A percentile compares a stretch with the other conserved stretches of the same genome.
Conservation (phyloP, 495 filamentous ascomycete species). For the Penicillium paxilli region DNA sequence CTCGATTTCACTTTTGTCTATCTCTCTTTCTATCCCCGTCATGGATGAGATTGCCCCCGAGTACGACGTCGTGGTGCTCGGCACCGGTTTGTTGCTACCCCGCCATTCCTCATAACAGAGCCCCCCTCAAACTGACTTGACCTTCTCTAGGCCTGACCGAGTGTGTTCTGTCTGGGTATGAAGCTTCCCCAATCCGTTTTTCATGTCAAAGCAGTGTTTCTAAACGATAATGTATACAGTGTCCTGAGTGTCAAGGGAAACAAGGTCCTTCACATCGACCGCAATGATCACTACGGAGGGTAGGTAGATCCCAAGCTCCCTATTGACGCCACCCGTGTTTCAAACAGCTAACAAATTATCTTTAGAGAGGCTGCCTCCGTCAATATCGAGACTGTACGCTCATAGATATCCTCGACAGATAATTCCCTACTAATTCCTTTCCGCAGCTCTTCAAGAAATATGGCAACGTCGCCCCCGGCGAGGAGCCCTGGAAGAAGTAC, state of each 20-base stretch:
- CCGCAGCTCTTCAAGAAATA: conserved; percentile 90
- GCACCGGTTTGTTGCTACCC: conserved; percentile 74
- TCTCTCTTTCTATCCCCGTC: conserved; percentile 24
- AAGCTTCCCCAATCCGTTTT: background rate
- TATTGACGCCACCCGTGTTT: conserved; percentile 9
- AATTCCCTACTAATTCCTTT: conserved; percentile 13
- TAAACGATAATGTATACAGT: conserved; percentile 41
- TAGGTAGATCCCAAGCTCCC: conserved; percentile 47
- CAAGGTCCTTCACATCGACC: conserved; percentile 98
- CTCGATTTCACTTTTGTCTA: conserved; percentile 7
- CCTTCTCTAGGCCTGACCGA: conserved; percentile 79
- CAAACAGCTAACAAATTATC: conserved; percentile 22
- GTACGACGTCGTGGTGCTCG: conserved; percentile 98
- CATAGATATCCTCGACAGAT: background rate
- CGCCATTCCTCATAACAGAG: conserved; percentile 29
- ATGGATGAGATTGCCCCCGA: conserved; percentile 97
- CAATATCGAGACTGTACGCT: conserved; percentile 83
- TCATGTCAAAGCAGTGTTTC: background rate
- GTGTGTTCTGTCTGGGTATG: conserved; percentile 95
- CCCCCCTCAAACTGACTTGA: conserved; percentile 30
- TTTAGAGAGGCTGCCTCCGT: conserved; percentile 86
- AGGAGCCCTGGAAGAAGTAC: conserved; percentile 97
- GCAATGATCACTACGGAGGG: conserved; percentile 99
- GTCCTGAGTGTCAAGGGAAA: conserved; percentile 98
- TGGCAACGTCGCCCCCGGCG: conserved; percentile 73